A percentile compares a stretch with the other conserved stretches of the same genome.
Conservation (phyloP, 2,329 filamentous ascomycete species). For the Thelonectria olida region DNA sequence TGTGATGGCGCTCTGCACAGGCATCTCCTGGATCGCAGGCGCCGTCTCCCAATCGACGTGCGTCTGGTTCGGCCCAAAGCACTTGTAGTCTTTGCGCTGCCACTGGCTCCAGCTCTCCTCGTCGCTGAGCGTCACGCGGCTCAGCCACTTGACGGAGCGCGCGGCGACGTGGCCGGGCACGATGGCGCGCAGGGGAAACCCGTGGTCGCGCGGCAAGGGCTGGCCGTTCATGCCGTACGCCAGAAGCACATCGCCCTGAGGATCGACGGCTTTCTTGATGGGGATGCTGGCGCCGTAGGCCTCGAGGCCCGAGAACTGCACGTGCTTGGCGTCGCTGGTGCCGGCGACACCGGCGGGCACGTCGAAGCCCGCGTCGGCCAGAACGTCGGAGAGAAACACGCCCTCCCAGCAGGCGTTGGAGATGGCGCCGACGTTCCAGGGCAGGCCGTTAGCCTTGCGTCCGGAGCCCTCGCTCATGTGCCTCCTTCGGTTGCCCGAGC, state of each 20-base stretch:
- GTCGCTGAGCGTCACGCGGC: conserved; percentile 69
- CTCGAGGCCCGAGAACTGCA: conserved; percentile 67
- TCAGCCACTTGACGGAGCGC: conserved; percentile 75
- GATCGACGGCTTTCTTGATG: conserved; percentile 65
- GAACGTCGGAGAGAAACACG: conserved; percentile 63
- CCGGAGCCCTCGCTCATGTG: conserved; percentile 63
- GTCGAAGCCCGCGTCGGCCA: conserved; percentile 64
- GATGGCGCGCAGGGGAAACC: conserved; percentile 69
- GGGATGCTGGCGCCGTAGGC: conserved; percentile 71
- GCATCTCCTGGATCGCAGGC: conserved; percentile 73
- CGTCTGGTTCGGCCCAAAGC: conserved; percentile 70
- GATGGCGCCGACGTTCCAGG: conserved; percentile 68
- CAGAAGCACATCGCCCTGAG: conserved; percentile 70
- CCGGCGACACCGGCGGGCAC: conserved; percentile 48
- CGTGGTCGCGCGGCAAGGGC: conserved; percentile 71
- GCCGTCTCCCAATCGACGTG: conserved; percentile 70
- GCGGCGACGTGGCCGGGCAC: conserved; percentile 74
- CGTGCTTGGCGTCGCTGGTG: conserved; percentile 56
- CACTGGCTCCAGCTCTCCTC: conserved; percentile 73
- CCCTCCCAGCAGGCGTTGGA: conserved; percentile 69
- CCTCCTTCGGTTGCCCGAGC: conserved; percentile 67
- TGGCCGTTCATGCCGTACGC: conserved; percentile 75
- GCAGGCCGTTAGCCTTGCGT: conserved; percentile 63
- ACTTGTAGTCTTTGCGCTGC: conserved; percentile 75
- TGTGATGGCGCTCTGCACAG: conserved; percentile 74